A percentile compares a stretch with the other conserved stretches of the same genome.
phyloP scores from a whole-genome alignment of 164 flowering plant genomes.

The Chloranthus sessilifolius region DNA sequence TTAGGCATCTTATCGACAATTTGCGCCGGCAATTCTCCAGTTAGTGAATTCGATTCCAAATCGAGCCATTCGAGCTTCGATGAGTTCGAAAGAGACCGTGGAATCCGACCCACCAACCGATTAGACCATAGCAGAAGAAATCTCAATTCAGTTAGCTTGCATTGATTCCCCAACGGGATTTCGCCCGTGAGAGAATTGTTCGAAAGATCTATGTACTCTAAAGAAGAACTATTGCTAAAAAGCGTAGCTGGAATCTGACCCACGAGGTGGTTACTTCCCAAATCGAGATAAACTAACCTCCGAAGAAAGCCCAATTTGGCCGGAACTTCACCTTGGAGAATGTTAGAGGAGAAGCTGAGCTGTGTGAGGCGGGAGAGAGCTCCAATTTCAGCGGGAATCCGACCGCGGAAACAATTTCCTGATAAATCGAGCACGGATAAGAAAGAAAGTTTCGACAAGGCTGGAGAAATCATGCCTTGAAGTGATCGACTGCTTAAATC shows the following conservation, averaged over 20 bases:
- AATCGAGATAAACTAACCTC: slow-evolving; percentile 48
- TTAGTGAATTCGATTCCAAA: slow-evolving; percentile 57
- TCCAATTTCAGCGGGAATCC: slow-evolving; percentile 60
- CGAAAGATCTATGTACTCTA: slow-evolving; percentile 75
- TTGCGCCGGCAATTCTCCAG: slow-evolving; percentile 57
- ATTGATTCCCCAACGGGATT: slow-evolving; percentile 45
- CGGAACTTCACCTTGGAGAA: slow-evolving; percentile 59
- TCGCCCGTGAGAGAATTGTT: slow-evolving; percentile 68
- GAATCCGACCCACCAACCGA: slow-evolving; percentile 52
- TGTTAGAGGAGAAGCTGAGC: slow-evolving; percentile 58
- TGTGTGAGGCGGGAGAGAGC: slow-evolving; percentile 38
- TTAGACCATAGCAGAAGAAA: slow-evolving; percentile 86
- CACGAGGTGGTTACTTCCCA: slow-evolving; percentile 52
- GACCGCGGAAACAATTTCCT: slow-evolving; percentile 53
- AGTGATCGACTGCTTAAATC: slow-evolving; percentile 50
- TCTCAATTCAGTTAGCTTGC: slow-evolving; percentile 43
- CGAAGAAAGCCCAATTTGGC: slow-evolving; percentile 43
- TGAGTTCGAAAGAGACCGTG: slow-evolving; percentile 58
- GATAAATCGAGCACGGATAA: slow-evolving; percentile 66
- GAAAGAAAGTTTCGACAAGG: slow-evolving; percentile 44
- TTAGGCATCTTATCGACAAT: slow-evolving; percentile 44
- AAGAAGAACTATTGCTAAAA: slow-evolving; percentile 48
- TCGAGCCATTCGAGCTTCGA: slow-evolving; percentile 80
- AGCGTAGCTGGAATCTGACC: slow-evolving; percentile 53
- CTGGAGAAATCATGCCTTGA: slow-evolving; percentile 57